These are phyloP conservation scores for Ustilago trichophora DNA, from an alignment of 1,284 basidiomycete genomes.

Conservation along the genomic window DNA sequence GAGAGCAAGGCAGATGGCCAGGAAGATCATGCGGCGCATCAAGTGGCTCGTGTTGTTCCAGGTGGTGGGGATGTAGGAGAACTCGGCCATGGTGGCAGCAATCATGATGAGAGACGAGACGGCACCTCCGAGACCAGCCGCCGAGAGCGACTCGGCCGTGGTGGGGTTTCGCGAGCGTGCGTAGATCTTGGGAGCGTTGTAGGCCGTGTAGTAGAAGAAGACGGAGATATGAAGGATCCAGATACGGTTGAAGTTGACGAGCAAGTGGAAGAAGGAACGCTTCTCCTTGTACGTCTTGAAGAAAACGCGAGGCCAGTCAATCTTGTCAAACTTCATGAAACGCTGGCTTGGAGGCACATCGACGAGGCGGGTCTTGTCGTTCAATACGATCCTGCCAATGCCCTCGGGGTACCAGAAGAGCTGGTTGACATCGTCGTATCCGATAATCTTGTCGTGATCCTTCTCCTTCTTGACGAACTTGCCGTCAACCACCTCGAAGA, in stretches of 20 bases:
- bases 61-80: conserved; percentile 64
- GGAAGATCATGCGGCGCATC: conserved; percentile 60
- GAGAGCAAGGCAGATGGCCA: conserved; percentile 61
- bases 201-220: conserved; percentile 69
- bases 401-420: conserved; percentile 99
- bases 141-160: conserved; percentile 57
- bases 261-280: conserved; percentile 64
- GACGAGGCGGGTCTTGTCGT: conserved; percentile 78
- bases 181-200: conserved; percentile 89
- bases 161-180: conserved; percentile 69
- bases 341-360: conserved; percentile 65
- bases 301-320: conserved; percentile 65
- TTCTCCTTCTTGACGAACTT: conserved; percentile 88
- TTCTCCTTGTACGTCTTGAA: conserved; percentile 67
- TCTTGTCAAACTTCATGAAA: conserved; percentile 67
- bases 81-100: conserved; percentile 63
- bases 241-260: conserved; percentile 67
- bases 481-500: conserved; percentile 95
- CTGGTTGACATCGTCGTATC: conserved; percentile 99
- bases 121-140: conserved; percentile 63
- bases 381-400: conserved; percentile 87
- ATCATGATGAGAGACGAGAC: conserved; percentile 65
- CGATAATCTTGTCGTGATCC: conserved; percentile 94
- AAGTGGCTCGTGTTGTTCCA: conserved; percentile 67
- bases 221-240: conserved; percentile 66